phyloP scores from a whole-genome alignment of 2,329 filamentous ascomycete species.

The Nemania sp. region DNA sequence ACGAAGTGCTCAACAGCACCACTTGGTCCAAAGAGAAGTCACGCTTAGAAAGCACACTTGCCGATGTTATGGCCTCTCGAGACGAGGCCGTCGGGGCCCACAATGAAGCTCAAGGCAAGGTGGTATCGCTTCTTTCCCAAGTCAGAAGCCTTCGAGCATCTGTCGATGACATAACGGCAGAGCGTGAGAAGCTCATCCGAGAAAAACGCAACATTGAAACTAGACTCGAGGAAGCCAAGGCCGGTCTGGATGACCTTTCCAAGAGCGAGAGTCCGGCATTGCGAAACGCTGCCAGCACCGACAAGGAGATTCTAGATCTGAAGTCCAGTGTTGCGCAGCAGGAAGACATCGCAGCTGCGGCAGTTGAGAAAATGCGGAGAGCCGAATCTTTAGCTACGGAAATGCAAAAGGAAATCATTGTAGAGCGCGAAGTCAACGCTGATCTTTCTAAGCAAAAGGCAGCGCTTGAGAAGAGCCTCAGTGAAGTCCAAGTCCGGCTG shows the following conservation, averaged over 20 bases:
- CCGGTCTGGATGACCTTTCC: constrained; percentile 84
- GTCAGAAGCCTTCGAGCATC: constrained; percentile 81
- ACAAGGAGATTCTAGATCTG: constrained; percentile 86
- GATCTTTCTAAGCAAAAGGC: constrained; percentile 90
- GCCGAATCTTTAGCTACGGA: constrained; percentile 86
- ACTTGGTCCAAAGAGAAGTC: constrained; percentile 99
- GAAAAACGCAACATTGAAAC: constrained; percentile 91
- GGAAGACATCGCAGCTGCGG: constrained; percentile 87
- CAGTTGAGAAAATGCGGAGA: constrained; percentile 95
- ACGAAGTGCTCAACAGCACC: constrained; percentile 95
- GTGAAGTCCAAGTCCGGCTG: constrained; percentile 85
- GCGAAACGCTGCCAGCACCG: constrained; percentile 84
- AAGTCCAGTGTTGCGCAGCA: constrained; percentile 89
- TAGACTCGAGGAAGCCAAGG: constrained; percentile 82
- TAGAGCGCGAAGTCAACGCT: constrained; percentile 79
- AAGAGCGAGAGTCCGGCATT: constrained; percentile 84
- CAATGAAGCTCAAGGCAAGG: constrained; percentile 91
- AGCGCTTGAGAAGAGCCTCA: constrained; percentile 82
- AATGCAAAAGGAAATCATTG: constrained; percentile 88
- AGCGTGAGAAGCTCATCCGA: constrained; percentile 80
- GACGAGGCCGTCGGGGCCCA: constrained; percentile 93
- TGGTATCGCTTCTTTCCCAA: constrained; percentile 87
- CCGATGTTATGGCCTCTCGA: constrained; percentile 85
- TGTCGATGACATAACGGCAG: constrained; percentile 82
- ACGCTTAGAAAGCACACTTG: constrained; percentile 83